phyloP scores from a whole-genome alignment of 257 asterid species.

The Rehmannia glutinosa region DNA sequence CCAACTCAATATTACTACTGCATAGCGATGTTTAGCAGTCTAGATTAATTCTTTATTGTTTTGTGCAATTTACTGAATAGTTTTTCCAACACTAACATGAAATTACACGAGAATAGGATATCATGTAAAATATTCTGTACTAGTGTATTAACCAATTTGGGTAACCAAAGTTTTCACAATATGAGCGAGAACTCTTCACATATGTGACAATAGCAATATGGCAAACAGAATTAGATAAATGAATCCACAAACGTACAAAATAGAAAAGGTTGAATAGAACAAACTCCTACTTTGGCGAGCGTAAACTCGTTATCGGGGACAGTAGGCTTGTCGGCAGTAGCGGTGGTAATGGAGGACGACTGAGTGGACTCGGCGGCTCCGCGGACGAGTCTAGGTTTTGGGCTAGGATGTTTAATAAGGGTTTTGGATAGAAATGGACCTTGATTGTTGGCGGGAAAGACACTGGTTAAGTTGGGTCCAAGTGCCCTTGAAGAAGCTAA shows the following conservation, averaged over 20 bases:
- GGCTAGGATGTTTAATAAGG: conserved; percentile 9
- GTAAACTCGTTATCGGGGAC: conserved; percentile 75
- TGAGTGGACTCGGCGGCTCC: conserved; percentile 85
- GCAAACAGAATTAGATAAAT: not conserved
- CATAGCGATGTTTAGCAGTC: too few species aligned
- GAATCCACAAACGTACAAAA: not conserved
- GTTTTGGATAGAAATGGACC: conserved; percentile 19
- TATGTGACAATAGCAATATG: not conserved
- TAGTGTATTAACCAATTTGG: too few species aligned
- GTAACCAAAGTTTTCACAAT: too few species aligned
- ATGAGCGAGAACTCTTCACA: too few species aligned
- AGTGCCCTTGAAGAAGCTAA: conserved; percentile 11
- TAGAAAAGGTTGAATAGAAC: not conserved
- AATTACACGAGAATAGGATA: too few species aligned
- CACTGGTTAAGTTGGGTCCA: conserved; percentile 2
- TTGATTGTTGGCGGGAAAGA: conserved; percentile 18
- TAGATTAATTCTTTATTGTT: too few species aligned
- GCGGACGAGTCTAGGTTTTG: conserved; percentile 29
- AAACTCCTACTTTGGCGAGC: conserved; percentile 61
- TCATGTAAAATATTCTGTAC: too few species aligned
- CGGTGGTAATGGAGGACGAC: conserved; percentile 38
- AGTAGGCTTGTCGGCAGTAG: conserved; percentile 34
- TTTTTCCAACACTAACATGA: too few species aligned
- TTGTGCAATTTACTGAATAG: too few species aligned
- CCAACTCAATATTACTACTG: too few species aligned